These are phyloP conservation scores for Mycena alexandri DNA, from an alignment of 768 basidiomycete genomes.

Conservation along the genomic window DNA sequence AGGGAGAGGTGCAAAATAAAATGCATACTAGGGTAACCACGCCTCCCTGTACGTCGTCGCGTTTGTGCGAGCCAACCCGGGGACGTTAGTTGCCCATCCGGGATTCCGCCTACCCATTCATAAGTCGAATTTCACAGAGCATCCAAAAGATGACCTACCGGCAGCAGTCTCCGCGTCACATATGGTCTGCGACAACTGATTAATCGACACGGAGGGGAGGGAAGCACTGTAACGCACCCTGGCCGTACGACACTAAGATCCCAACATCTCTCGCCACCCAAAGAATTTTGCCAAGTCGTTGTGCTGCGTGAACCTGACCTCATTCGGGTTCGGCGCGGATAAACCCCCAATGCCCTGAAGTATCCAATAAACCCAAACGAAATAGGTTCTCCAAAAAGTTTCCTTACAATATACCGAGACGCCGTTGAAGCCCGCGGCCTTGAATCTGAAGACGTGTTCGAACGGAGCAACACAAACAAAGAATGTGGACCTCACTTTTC, in stretches of 20 bases:
- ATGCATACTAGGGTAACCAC: constrained; percentile 58
- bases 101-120: constrained; percentile 53
- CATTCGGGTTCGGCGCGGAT: constrained; percentile 69
- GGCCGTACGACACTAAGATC: constrained; percentile 77
- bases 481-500: constrained; percentile 56
- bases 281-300: constrained; percentile 70
- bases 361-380: constrained; percentile 36
- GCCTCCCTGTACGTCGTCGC: constrained; percentile 66
- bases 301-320: constrained; percentile 70
- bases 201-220: background rate
- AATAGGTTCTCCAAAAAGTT: constrained; percentile 50
- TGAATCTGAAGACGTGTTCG: constrained; percentile 44
- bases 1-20: background rate
- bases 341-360: constrained; percentile 72
- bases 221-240: constrained; percentile 54
- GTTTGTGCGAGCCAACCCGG: constrained; percentile 72
- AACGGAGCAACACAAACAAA: background rate
- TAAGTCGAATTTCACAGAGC: background rate
- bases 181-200: constrained; percentile 48
- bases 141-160: constrained; percentile 44
- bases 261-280: constrained; percentile 73
- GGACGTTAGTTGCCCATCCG: constrained; percentile 61
- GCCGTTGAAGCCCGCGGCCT: constrained; percentile 76
- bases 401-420: constrained; percentile 69
- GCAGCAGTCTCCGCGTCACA: constrained; percentile 77